Evolutionary conservation across 208 protist genomes (phyloP), one percentile per base, ranked within the genome.

Genomic region (Jaenimonas drosophilae): DNA sequence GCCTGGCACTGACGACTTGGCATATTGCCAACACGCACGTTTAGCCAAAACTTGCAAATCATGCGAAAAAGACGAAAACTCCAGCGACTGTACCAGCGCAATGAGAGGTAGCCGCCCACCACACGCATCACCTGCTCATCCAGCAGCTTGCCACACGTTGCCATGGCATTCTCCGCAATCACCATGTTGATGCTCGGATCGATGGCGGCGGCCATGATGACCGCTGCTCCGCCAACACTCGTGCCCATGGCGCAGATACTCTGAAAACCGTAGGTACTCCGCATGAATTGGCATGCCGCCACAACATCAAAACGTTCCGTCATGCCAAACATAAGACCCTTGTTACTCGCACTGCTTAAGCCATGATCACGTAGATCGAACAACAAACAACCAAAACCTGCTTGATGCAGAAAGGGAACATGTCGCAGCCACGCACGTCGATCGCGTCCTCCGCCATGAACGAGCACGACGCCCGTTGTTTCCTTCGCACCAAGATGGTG

Each of bases 331-430:
- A 69, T 85, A 38, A 94, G 89, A 19, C 88, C 88, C 23, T 75
- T 70, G 61, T 70, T 78, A 26, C 70, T 82, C 19, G 83, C 83
- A 64, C 81, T 75, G 57, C 81, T 91, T 16, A 86, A 56, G 23
- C 88, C 88, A 34, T 90, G 83, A 52, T 96, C 85, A 12, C 80
- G 71, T 26, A 96, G 79, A 47, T 96, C 88, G 51, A 96, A 96
- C n/a, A 96, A 52, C 26, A 96, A 50, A 33, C 71, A 79, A 20
- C 68, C 68, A 58, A 88, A 96, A 28, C 88, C 88, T 3, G 56
- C 66, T 31, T 80, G 67, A 57, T 91, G 83, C 7, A 96, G 37
- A 32, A 94, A 88, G 4, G 78, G 82, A 7, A 93, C 52, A 47
- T 96, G 88, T 0, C 88, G 79, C 31, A 87, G 65, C 82, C 82